Evolutionary conservation across 2,329 filamentous ascomycete genomes (phyloP).

Genomic region (Epichloe gansuensis): DNA sequence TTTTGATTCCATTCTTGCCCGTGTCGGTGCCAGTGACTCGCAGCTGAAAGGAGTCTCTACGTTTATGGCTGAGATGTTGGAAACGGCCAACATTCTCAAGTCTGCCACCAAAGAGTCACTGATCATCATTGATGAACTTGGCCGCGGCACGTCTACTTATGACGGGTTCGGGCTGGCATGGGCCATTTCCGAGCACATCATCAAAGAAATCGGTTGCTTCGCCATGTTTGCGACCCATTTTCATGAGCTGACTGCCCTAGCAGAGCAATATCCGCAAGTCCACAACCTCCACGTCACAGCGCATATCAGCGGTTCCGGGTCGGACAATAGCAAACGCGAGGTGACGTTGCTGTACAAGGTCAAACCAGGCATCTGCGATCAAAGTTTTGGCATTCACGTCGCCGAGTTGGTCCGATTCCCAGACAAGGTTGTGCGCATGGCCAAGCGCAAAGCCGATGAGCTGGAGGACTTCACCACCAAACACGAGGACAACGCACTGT

Average conservation of each 20-base stretch:
- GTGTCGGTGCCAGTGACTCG: constrained; percentile 89
- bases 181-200: constrained; percentile 96
- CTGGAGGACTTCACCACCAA: constrained; percentile 88
- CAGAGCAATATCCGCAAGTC: constrained; percentile 76
- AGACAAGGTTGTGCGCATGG: constrained; percentile 96
- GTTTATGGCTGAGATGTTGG: constrained; percentile 99
- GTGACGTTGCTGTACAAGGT: constrained; percentile 97
- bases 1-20: constrained; percentile 92
- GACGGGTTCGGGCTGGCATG: constrained; percentile 98
- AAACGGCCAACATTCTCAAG: constrained; percentile 97
- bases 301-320: constrained; percentile 55
- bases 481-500: constrained; percentile 47
- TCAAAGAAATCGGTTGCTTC: constrained; percentile 88
- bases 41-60: constrained; percentile 97
- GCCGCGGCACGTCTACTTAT: constrained; percentile 92
- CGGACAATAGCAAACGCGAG: constrained; percentile 50
- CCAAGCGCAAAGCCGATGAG: constrained; percentile 97
- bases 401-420: constrained; percentile 94
- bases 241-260: constrained; percentile 88
- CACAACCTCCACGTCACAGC: constrained; percentile 92
- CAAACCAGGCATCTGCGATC: constrained; percentile 87
- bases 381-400: constrained; percentile 97
- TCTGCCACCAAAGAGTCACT: constrained; percentile 88
- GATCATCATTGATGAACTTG: constrained; percentile 97
- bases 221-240: constrained; percentile 97